Evolutionary conservation across 345 rosid species (phyloP).

Genomic region (Hibiscus syriacus): DNA sequence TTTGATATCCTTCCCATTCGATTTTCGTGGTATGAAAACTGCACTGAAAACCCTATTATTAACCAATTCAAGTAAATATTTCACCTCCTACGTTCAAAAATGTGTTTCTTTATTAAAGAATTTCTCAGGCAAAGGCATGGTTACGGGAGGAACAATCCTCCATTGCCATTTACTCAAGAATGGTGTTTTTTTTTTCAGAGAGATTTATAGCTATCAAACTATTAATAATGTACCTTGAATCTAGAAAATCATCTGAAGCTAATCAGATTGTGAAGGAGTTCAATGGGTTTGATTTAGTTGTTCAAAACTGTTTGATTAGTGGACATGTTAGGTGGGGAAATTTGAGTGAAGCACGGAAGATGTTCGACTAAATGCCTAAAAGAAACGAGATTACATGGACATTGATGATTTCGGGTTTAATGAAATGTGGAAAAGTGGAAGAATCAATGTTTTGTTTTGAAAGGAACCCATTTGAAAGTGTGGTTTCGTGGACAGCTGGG

Average conservation of each 20-base stretch:
- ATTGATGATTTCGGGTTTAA: constrained; percentile 40
- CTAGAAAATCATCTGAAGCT: constrained; percentile 31
- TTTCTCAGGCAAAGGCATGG: constrained; percentile 22
- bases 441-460: constrained; percentile 46
- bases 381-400: constrained; percentile 56
- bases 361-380: constrained; percentile 59
- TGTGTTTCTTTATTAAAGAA: constrained; percentile 25
- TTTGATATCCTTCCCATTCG: not conserved
- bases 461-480: constrained; percentile 44
- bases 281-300: constrained; percentile 36
- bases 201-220: constrained; percentile 38
- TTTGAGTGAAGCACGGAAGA: constrained; percentile 30
- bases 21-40: constrained; percentile 19
- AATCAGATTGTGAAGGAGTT: constrained; percentile 35
- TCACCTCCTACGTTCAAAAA: constrained; percentile 19
- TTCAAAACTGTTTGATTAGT: constrained; percentile 40
- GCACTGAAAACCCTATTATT: constrained; percentile 22
- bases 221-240: constrained; percentile 39
- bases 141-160: constrained; percentile 29
- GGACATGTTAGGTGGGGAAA: constrained; percentile 33
- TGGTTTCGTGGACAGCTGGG: constrained; percentile 47
- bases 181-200: constrained; percentile 36
- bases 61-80: constrained; percentile 14
- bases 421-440: constrained; percentile 40
- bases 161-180: constrained; percentile 41